These are phyloP conservation scores for Beauveria sp. DNA, from an alignment of 2,329 filamentous ascomycete genomes.

Conservation along the genomic window DNA sequence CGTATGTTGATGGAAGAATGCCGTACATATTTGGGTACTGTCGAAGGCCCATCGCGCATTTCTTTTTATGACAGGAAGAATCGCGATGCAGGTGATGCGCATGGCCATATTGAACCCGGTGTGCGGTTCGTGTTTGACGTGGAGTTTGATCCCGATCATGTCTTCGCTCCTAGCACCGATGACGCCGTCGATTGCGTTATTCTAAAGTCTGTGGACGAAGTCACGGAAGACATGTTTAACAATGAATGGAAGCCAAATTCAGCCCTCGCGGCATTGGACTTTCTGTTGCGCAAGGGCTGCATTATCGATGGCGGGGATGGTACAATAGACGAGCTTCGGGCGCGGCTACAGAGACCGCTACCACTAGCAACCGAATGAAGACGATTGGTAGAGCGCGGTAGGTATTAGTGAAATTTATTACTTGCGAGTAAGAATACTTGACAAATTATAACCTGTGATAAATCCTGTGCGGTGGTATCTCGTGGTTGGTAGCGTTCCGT, in stretches of 20 bases:
- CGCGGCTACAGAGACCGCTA: conserved; percentile 8
- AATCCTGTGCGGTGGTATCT: not conserved
- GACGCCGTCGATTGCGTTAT: conserved; percentile 23
- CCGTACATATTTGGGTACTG: conserved; percentile 16
- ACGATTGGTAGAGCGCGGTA: not conserved
- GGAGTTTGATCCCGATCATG: conserved; percentile 19
- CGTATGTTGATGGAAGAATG: conserved; percentile 13
- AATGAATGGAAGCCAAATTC: conserved; percentile 31
- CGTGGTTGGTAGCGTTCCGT: not conserved
- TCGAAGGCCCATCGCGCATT: conserved; percentile 19
- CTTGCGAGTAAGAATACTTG: not conserved
- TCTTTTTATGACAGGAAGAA: conserved; percentile 29
- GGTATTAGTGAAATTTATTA: not conserved
- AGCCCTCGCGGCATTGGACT: conserved; percentile 32
- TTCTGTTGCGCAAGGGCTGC: conserved; percentile 24
- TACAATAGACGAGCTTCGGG: not conserved
- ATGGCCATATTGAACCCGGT: conserved; percentile 29
- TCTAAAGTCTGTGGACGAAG: conserved; percentile 21
- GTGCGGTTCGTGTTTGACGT: conserved; percentile 31
- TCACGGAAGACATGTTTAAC: conserved; percentile 21
- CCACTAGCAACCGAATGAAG: not conserved
- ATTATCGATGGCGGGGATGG: conserved; percentile 19
- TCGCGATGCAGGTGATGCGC: conserved; percentile 20
- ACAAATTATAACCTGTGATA: not conserved
- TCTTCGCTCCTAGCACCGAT: conserved; percentile 19